phyloP scores from a whole-genome alignment of 257 asterid species.

The Ajuga chamaepitys region DNA sequence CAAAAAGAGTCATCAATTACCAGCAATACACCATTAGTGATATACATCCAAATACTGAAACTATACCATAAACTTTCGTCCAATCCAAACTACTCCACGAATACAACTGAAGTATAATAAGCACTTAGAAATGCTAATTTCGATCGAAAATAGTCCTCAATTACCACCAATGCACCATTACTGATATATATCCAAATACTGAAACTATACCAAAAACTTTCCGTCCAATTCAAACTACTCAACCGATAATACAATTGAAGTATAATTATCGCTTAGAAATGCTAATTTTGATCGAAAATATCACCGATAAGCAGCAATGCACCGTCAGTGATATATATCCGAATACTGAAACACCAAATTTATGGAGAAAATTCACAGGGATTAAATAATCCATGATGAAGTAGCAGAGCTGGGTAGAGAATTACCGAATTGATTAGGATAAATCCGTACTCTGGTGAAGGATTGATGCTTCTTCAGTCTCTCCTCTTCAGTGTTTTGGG shows the following conservation, averaged over 20 bases:
- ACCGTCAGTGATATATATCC: background rate
- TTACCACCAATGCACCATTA: too few relatives aligned
- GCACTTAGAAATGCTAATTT: too few relatives aligned
- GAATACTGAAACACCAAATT: background rate
- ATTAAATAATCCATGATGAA: too few relatives aligned
- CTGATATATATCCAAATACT: too few relatives aligned
- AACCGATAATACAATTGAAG: background rate
- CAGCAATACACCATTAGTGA: too few relatives aligned
- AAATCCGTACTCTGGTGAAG: too few relatives aligned
- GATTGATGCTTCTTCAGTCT: background rate
- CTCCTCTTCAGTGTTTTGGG: background rate
- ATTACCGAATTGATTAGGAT: background rate
- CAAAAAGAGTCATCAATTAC: background rate
- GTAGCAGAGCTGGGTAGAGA: too few relatives aligned
- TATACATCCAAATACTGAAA: too few relatives aligned
- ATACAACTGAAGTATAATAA: background rate
- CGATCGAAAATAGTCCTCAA: background rate
- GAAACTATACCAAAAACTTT: background rate
- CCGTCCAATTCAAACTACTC: background rate
- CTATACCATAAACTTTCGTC: background rate
- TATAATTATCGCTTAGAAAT: background rate
- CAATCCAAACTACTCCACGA: background rate
- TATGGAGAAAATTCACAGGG: too few relatives aligned
- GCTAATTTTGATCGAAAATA: background rate
- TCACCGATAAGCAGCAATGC: background rate